Evolutionary conservation across 164 flowering plant genomes (phyloP), one percentile per base, ranked within the genome.

Genomic region (Vitis amurensis): DNA sequence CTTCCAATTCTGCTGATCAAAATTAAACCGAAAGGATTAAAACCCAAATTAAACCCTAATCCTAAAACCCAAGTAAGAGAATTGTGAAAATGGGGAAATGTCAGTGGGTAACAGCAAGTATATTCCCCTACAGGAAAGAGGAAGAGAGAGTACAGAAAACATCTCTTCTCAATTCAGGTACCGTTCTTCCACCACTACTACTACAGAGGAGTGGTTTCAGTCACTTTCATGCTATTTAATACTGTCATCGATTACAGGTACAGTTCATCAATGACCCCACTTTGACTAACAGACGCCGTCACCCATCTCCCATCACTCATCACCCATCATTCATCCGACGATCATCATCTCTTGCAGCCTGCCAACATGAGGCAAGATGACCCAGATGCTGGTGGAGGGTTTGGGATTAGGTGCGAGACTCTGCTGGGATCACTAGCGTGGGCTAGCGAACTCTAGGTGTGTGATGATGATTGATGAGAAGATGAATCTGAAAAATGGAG

Each of bases 1-100:
- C 91, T 12, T 85, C 88, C 17, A 76, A 58, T 57, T 83, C 89
- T 23, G 63, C 73, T 11, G 64, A 19, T 23, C 83, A 10, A 29
- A 27, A 73, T 58, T 37, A 29, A 27, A 61, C 61, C 50, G 37
- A 0, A 67, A 58, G 5, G 50, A 63, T 50, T 8, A 67, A 51
- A n/a, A 4, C 48, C 27, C 7, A 11, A n/a, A 55, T 29, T n/a
- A n/a, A 13, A 56, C 11, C 11, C 8, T 17, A 15, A 31, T 44
- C 23, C 27, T 14, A 16, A 14, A 9, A 29, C 30, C 1, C 59
- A 61, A 51, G 16, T 10, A n/a, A 63, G 7, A 37, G 44, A 37
- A 37, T 3, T 37, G 44, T 37, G 44, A 37, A 37, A 37, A 37
- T 37, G 44, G 44, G 44, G 5, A 37, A 19, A 16, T 53, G 56